Conservation (phyloP, 108 stramenopile genomes). For the Conticribra weissflogii region DNA sequence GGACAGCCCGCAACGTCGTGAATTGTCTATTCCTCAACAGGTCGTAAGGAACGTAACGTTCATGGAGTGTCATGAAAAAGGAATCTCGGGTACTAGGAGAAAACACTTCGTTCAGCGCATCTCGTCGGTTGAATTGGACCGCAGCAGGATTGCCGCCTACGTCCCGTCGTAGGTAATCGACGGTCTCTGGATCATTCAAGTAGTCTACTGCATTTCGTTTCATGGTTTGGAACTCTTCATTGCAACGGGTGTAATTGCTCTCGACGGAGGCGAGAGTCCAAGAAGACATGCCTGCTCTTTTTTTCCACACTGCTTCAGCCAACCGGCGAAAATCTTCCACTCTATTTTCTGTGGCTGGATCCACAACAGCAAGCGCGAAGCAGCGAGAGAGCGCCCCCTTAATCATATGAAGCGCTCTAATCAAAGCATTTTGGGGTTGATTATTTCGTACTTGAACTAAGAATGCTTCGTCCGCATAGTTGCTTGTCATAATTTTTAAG, state of each 20-base stretch:
- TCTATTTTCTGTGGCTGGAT: conserved; percentile 15
- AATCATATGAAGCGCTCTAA: conserved; percentile 22
- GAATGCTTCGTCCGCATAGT: conserved; percentile 26
- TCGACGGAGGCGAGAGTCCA: conserved; percentile 20
- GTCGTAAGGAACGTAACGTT: conserved; percentile 26
- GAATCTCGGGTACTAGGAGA: conserved; percentile 15
- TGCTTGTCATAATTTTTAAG: conserved; percentile 19
- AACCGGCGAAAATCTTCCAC: conserved; percentile 34
- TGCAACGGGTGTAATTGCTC: conserved; percentile 16
- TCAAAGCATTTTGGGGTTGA: conserved; percentile 31
- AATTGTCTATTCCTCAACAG: conserved; percentile 22
- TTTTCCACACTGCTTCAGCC: conserved; percentile 29
- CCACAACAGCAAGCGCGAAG: conserved; percentile 33
- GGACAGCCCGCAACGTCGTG: conserved; percentile 20
- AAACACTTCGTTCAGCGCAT: conserved; percentile 40
- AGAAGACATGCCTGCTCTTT: conserved; percentile 11
- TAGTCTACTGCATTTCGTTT: conserved; percentile 49
- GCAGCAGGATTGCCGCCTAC: conserved; percentile 3
- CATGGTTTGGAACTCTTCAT: conserved; percentile 40
- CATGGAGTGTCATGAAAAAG: conserved; percentile 8
- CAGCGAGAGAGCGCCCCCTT: conserved; percentile 20
- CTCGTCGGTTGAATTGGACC: conserved; percentile 30
- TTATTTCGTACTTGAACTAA: conserved; percentile 24
- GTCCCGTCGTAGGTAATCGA: conserved; percentile 32
- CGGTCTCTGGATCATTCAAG: conserved; percentile 15